phyloP scores from a whole-genome alignment of 306 rosid species.

The Leucaena leucocephala region DNA sequence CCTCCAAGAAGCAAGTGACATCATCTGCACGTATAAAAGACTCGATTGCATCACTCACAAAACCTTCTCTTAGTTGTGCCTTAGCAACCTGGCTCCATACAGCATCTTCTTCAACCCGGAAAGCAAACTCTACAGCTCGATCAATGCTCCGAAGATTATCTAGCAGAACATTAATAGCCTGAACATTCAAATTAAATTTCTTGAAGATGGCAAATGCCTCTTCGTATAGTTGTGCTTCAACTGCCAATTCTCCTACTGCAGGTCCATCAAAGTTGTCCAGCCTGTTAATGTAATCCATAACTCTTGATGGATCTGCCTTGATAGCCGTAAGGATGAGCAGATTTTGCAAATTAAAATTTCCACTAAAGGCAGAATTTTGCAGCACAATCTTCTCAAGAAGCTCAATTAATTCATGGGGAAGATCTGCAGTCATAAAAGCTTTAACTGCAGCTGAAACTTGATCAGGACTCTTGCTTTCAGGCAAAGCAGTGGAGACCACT shows the following conservation, averaged over 20 bases:
- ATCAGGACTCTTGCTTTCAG: conserved; percentile 98
- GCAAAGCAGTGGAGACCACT: conserved; percentile 96
- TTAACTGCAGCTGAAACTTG: conserved; percentile 97
- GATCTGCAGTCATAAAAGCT: conserved; percentile 99
- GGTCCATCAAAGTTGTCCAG: conserved; percentile 96
- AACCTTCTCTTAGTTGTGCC: conserved; percentile 88
- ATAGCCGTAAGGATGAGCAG: conserved; percentile 89
- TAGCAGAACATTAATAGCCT: conserved; percentile 83
- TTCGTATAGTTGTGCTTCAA: conserved; percentile 87
- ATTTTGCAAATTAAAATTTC: conserved; percentile 91
- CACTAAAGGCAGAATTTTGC: conserved; percentile 94
- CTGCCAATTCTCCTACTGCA: conserved; percentile 96
- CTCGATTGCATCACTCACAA: conserved; percentile 95
- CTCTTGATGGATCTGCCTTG: conserved; percentile 96
- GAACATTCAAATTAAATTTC: conserved; percentile 93
- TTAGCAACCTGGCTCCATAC: conserved; percentile 99
- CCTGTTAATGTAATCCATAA: conserved; percentile 93
- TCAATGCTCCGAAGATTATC: conserved; percentile 81
- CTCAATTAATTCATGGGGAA: conserved; percentile 95
- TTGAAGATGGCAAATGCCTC: conserved; percentile 89
- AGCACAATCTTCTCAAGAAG: conserved; percentile 97
- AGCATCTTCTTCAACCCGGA: conserved; percentile 95
- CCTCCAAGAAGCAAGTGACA: conserved; percentile 83
- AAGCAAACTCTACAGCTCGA: conserved; percentile 94
- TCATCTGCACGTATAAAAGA: conserved; percentile 95